phyloP scores from a whole-genome alignment of 1,284 basidiomycete species.

The Tetrapyrgos nigripes region DNA sequence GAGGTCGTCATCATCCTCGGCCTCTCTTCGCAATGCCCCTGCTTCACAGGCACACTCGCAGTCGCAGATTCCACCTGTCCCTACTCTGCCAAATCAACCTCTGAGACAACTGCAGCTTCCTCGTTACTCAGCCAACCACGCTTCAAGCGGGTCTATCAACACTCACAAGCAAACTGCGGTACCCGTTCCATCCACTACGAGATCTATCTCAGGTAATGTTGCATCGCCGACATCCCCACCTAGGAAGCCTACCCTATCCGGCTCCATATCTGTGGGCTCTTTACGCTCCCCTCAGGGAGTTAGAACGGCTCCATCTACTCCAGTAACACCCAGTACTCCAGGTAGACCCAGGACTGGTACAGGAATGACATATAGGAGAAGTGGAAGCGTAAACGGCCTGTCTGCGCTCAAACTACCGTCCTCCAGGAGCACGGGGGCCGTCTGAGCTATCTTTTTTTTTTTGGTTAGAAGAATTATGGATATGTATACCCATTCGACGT shows the following conservation, averaged over 20 bases:
- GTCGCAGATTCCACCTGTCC: neutral
- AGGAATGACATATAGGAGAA: slow-evolving; percentile 68
- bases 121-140: slow-evolving; percentile 1
- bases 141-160: neutral
- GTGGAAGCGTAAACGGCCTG: neutral
- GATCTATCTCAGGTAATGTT: neutral
- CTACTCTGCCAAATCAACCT: slow-evolving; percentile 10
- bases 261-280: neutral
- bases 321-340: slow-evolving; percentile 16
- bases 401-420: neutral
- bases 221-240: neutral
- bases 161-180: slow-evolving; percentile 38
- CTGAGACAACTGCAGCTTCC: slow-evolving; percentile 29
- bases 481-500: no score
- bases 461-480: no score
- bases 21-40: slow-evolving; percentile 1
- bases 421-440: neutral
- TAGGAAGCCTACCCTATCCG: slow-evolving; percentile 11
- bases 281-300: neutral
- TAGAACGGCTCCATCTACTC: slow-evolving; percentile 1
- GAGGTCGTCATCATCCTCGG: neutral
- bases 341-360: slow-evolving; percentile 65
- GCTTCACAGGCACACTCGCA: neutral
- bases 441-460: neutral
- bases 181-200: slow-evolving; percentile 32